phyloP scores from a whole-genome alignment of 73 alveolate genomes.

The Effrenium voratum region DNA sequence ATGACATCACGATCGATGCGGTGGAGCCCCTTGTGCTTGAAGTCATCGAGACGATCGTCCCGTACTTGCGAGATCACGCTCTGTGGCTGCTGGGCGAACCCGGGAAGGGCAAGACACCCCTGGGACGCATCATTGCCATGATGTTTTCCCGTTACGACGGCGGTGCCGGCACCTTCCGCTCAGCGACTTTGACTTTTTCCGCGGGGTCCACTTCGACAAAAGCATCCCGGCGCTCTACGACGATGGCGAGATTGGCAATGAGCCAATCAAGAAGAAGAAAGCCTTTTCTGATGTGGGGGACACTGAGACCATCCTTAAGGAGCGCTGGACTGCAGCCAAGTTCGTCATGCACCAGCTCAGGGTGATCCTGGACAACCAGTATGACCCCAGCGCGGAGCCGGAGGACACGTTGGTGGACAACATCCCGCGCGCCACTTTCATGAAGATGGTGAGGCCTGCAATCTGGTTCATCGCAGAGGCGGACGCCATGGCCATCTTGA shows the following conservation, averaged over 20 bases:
- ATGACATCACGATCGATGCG: not conserved
- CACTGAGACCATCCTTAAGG: not conserved
- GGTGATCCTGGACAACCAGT: not conserved
- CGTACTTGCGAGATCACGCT: not conserved
- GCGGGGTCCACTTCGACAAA: not conserved
- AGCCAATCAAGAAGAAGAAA: not conserved
- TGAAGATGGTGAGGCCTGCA: not conserved
- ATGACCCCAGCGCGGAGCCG: not conserved
- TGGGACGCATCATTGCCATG: slow-evolving; percentile 12
- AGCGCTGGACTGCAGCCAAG: slow-evolving; percentile 27
- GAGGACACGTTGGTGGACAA: not conserved
- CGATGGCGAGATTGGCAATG: slow-evolving; percentile 27
- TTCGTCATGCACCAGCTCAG: slow-evolving; percentile 3
- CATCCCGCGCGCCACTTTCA: not conserved
- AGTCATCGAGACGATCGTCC: not conserved
- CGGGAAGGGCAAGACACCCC: slow-evolving; percentile 28
- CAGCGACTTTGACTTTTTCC: slow-evolving; percentile 36
- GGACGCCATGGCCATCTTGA: not conserved
- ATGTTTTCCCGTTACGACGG: slow-evolving; percentile 12
- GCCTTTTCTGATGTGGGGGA: slow-evolving; percentile 24
- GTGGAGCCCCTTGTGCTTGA: not conserved
- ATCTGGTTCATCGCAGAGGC: not conserved
- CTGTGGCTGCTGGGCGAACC: slow-evolving; percentile 36
- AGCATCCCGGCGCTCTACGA: slow-evolving; percentile 24
- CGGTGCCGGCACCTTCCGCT: not conserved